Base-by-base conservation (phyloP, 139 green algal species). In the Picochlorum sp. region DNA sequence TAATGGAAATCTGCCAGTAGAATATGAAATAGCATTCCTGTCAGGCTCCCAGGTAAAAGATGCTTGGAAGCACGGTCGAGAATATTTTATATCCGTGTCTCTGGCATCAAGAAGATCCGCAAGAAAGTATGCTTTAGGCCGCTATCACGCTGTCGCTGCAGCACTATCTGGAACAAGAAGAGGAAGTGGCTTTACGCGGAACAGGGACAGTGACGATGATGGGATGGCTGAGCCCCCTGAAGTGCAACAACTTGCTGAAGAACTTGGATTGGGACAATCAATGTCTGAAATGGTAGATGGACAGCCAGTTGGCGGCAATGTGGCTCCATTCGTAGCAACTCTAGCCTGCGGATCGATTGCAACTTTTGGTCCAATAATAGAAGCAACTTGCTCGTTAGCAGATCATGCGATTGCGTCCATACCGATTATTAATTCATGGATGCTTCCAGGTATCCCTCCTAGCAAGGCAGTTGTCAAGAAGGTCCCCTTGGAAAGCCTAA, bases 181-280 rank as follows among this genome's bases (percentile, higher is more conserved):
- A 44, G 36, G 18, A 13, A 44, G 1, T 36, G 20, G 45, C 26
- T 47, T 39, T 35, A 47, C 20, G 5, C 37, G 45, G 2, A 50
- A 68, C 1, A 57, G 69, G 28, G 59, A 60, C 1, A 58, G 50
- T 25, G 65, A 43, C 25, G 44, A 44, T 22, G 57, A 65, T 28
- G 65, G 56, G 26, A 29, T 60, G 7, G 47, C 33, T 8, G 60
- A 67, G 18, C 50, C 58, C 5, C 59, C 66, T 2, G 66, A 74
- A 25, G 31, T 74, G 3, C 16, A 45, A 26, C 35, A 64, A 7
- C 44, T 63, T 7, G 30, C 61, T 16, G 33, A 33, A 28, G 66
- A 69, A 41, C 52, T 59, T 28, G 52, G 22, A 3, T n/a, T 26
- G 20, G 33, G 52, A 45, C 52, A 50, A 29, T 29, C 52, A 9